These are phyloP conservation scores for Macadamia integrifolia DNA, from an alignment of 164 flowering plant genomes.

Conservation along the genomic window DNA sequence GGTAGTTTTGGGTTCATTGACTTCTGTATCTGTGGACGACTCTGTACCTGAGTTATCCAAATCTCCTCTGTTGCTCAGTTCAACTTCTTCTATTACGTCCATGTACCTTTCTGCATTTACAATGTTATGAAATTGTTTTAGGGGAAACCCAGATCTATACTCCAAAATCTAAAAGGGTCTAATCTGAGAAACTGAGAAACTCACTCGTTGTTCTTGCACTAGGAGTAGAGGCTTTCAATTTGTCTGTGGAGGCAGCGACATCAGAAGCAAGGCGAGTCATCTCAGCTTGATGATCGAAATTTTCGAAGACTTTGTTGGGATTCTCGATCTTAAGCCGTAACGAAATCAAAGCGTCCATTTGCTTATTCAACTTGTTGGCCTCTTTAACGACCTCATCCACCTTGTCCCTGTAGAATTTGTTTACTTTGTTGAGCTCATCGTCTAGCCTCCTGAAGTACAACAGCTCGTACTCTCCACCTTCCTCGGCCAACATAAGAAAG, in stretches of 20 bases:
- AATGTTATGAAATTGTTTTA: no score
- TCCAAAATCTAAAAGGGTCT: no score
- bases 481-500: constrained; percentile 44
- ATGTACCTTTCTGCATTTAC: background rate
- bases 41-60: constrained; percentile 10
- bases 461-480: constrained; percentile 54
- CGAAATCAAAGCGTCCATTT: constrained; percentile 52
- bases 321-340: background rate
- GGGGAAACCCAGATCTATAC: no score
- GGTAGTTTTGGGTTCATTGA: background rate
- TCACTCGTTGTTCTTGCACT: constrained; percentile 22
- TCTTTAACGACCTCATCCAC: constrained; percentile 48
- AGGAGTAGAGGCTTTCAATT: constrained; percentile 27
- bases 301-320: background rate
- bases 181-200: constrained; percentile 2
- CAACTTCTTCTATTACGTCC: constrained; percentile 31
- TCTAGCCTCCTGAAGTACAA: constrained; percentile 58
- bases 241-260: constrained; percentile 12
- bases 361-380: constrained; percentile 52
- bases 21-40: constrained; percentile 8
- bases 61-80: constrained; percentile 4
- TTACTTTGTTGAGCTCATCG: constrained; percentile 66
- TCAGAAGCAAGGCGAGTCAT: background rate
- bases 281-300: background rate
- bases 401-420: constrained; percentile 44